A percentile compares a stretch with the other conserved stretches of the same genome.
Evolutionary conservation across 2,329 filamentous ascomycete genomes (phyloP).

Genomic region (Elsinoe necatrix): DNA sequence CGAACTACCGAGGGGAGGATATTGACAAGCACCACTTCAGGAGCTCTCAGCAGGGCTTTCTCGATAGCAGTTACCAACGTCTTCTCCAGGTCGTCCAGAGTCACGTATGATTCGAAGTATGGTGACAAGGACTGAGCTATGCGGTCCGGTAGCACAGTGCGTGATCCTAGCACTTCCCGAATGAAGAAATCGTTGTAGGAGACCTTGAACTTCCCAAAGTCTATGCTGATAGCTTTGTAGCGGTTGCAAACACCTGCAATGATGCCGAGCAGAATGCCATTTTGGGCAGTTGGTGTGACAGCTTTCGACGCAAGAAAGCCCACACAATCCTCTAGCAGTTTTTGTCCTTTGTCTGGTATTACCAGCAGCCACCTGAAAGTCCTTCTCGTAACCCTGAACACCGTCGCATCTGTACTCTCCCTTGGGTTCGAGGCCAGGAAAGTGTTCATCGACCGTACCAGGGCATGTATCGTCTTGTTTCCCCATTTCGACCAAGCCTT

Average conservation of each 20-base stretch:
- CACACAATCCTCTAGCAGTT: conserved; percentile 56
- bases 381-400: conserved; percentile 68
- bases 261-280: conserved; percentile 72
- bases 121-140: conserved; percentile 65
- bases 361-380: conserved; percentile 68
- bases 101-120: conserved; percentile 72
- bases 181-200: conserved; percentile 75
- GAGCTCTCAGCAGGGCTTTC: conserved; percentile 78
- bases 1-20: conserved; percentile 65
- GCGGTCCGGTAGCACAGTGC: conserved; percentile 60
- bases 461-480: conserved; percentile 56
- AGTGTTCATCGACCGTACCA: conserved; percentile 68
- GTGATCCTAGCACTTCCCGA: conserved; percentile 76
- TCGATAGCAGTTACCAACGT: conserved; percentile 75
- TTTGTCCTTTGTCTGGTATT: conserved; percentile 47
- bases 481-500: conserved; percentile 57
- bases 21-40: conserved; percentile 78
- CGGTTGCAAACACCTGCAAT: conserved; percentile 80
- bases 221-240: conserved; percentile 52
- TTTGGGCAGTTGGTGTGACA: conserved; percentile 54
- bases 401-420: conserved; percentile 59
- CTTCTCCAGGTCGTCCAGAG: conserved; percentile 62
- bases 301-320: conserved; percentile 61
- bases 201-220: conserved; percentile 58
- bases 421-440: conserved; percentile 61